These are phyloP conservation scores for Pulveroboletus frians DNA, from an alignment of 768 basidiomycete genomes.

Conservation along the genomic window DNA sequence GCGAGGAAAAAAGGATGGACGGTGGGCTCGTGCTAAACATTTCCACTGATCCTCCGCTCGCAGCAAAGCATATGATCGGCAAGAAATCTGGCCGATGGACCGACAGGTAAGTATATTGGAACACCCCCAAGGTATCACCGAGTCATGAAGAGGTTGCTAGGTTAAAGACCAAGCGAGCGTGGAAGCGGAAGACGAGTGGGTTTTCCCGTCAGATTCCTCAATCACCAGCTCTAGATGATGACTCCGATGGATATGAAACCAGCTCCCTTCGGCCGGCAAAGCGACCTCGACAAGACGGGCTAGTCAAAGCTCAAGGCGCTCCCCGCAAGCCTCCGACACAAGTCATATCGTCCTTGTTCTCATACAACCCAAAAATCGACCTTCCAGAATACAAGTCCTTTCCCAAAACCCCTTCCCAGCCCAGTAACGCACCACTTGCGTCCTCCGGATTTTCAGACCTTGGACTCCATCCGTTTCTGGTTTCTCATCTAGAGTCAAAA, in stretches of 20 bases:
- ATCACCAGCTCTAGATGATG: conserved; percentile 14
- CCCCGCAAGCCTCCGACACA: conserved; percentile 40
- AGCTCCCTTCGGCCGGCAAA: conserved; percentile 41
- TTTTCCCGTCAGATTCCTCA: conserved; percentile 19
- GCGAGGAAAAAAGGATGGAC: conserved; percentile 42
- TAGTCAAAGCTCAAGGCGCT: conserved; percentile 14
- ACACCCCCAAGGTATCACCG: not conserved
- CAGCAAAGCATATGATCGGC: conserved; percentile 24
- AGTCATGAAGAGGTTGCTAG: conserved; percentile 34
- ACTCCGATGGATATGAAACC: conserved; percentile 13
- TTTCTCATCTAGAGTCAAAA: conserved; percentile 71
- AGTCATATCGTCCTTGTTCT: conserved; percentile 86
- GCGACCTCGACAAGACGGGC: conserved; percentile 35
- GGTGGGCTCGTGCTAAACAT: conserved; percentile 76
- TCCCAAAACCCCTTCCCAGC: conserved; percentile 34
- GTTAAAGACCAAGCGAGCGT: conserved; percentile 67
- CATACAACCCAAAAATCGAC: conserved; percentile 73
- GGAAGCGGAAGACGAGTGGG: conserved; percentile 51
- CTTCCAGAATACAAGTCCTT: conserved; percentile 28
- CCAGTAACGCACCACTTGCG: conserved; percentile 79
- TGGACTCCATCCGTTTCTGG: conserved; percentile 77
- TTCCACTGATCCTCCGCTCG: conserved; percentile 34
- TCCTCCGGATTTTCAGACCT: conserved; percentile 77
- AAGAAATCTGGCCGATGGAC: conserved; percentile 73
- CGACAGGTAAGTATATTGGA: conserved; percentile 51